These are phyloP conservation scores for Colletotrichum orchidophilum DNA, from an alignment of 2,329 filamentous ascomycete species.

Conservation along the genomic window DNA sequence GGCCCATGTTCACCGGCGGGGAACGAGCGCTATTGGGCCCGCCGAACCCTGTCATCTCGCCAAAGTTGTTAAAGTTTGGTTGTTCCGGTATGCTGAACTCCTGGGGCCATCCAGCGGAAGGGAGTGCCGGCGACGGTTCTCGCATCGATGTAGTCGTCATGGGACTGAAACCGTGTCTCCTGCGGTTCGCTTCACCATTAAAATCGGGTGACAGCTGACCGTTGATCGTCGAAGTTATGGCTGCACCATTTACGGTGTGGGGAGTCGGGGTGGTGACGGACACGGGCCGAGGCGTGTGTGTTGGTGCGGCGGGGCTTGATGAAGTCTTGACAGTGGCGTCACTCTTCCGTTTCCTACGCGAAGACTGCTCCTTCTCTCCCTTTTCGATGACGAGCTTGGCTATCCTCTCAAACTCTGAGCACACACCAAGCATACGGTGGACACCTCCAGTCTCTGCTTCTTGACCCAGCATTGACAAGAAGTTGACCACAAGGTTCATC, in stretches of 20 bases:
- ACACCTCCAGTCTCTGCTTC: constrained; percentile 92
- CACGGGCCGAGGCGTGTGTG: constrained; percentile 43
- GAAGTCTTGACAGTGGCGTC: constrained; percentile 52
- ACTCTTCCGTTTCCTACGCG: constrained; percentile 85
- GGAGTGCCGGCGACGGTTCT: constrained; percentile 55
- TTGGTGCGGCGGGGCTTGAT: constrained; percentile 38
- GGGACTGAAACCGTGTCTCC: constrained; percentile 41
- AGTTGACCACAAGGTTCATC: constrained; percentile 93
- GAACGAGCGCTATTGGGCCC: constrained; percentile 46
- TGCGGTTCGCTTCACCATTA: constrained; percentile 32
- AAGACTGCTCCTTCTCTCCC: constrained; percentile 83
- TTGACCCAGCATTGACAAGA: constrained; percentile 86
- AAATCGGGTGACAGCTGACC: constrained; percentile 35
- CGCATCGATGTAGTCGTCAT: constrained; percentile 48
- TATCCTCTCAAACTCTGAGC: constrained; percentile 96
- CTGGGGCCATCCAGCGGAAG: constrained; percentile 57
- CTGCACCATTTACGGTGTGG: constrained; percentile 27
- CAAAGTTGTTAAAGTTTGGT: constrained; percentile 54
- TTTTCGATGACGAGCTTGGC: constrained; percentile 91
- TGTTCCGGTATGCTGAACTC: constrained; percentile 50
- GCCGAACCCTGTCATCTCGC: constrained; percentile 56
- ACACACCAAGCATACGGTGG: constrained; percentile 91
- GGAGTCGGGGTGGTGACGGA: constrained; percentile 43
- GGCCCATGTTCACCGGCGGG: constrained; percentile 41
- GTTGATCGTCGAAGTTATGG: constrained; percentile 12